Base-by-base conservation (phyloP, 371 early-diverging fungal species). In the Phascolomyces articulosus region DNA sequence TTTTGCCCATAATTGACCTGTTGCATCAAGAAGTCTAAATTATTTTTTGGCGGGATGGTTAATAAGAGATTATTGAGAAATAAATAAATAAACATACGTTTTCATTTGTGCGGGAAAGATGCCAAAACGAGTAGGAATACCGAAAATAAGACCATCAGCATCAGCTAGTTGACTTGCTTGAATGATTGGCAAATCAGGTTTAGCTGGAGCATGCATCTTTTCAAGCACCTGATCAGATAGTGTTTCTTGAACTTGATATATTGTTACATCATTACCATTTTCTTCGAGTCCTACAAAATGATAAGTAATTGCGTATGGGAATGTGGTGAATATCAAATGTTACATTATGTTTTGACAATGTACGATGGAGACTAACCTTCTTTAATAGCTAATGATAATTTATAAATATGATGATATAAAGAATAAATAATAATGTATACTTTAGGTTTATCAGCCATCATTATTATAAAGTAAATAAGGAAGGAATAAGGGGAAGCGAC, bases 71-170 rank as follows among this genome's bases (percentile, higher is more conserved):
- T 34, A 11, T 9, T 34, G 34, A 34, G n/a, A 40, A n/a, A 11
- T 51, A 3, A n/a, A 11, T 21, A 47, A 38, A 3, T 24, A 27
- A 10, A 57, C 63, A 60, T 66, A 75, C 48, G 91, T 70, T 66
- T 91, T 90, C 68, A 94, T 74, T 57, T 95, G 95, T 18, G 94
- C 89, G 0, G 93, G 89, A 16, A 88, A 67, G n/a, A 65, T 71
- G 18, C 94, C 94, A 68, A 85, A 94, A 4, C 92, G 76, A 28
- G 71, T 71, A 4, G 71, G 71, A 58, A 93, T 75, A 10, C 95
- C 95, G 68, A 95, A 91, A 23, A 95, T 65, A 66, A 92, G 69
- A 1, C 91, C 95, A 72, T 95, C 96, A 0, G 90, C 83, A 51
- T 91, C 81, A 8, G 72, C 66, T 1, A 94, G 68, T 16, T 86